Evolutionary conservation across 768 basidiomycete species (phyloP).

Genomic region (Mycena rebaudengoi): DNA sequence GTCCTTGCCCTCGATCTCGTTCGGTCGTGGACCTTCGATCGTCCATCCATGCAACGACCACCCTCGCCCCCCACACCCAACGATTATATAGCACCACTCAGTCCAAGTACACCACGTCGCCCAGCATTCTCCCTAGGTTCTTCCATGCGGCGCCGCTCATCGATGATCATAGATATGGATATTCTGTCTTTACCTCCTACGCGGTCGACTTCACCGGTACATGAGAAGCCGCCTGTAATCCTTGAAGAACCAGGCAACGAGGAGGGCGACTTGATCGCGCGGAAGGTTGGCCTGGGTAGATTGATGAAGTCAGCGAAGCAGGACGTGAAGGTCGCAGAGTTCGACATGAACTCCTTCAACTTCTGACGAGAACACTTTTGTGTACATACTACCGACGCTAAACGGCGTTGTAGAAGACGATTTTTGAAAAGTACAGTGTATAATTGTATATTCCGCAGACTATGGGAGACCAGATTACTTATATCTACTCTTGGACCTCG

Average conservation of each 20-base stretch:
- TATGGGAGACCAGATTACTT: constrained; percentile 9
- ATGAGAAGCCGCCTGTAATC: constrained; percentile 26
- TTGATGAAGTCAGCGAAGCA: constrained; percentile 93
- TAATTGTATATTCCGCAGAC: constrained; percentile 24
- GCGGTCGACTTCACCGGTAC: constrained; percentile 59
- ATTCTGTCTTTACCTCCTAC: constrained; percentile 69
- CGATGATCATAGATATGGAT: constrained; percentile 92
- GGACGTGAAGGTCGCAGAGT: constrained; percentile 86
- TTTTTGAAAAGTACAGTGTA: constrained; percentile 25
- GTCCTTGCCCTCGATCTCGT: constrained; percentile 90
- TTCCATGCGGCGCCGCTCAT: constrained; percentile 67
- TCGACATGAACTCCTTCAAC: constrained; percentile 84
- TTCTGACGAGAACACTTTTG: constrained; percentile 35
- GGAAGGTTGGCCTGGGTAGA: constrained; percentile 80
- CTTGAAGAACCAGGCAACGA: constrained; percentile 52
- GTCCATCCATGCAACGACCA: constrained; percentile 58
- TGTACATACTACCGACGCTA: neutral
- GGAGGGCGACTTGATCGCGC: constrained; percentile 66
- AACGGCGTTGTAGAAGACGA: neutral
- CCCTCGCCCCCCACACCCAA: constrained; percentile 2
- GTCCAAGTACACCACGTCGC: constrained; percentile 53
- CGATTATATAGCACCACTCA: constrained; percentile 42
- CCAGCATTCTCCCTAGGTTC: constrained; percentile 59
- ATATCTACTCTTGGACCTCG: constrained; percentile 59
- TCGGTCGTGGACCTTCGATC: constrained; percentile 90